Evolutionary conservation across 2,329 filamentous ascomycete species (phyloP).

Genomic region (Neopestalotiopsis clavispora): DNA sequence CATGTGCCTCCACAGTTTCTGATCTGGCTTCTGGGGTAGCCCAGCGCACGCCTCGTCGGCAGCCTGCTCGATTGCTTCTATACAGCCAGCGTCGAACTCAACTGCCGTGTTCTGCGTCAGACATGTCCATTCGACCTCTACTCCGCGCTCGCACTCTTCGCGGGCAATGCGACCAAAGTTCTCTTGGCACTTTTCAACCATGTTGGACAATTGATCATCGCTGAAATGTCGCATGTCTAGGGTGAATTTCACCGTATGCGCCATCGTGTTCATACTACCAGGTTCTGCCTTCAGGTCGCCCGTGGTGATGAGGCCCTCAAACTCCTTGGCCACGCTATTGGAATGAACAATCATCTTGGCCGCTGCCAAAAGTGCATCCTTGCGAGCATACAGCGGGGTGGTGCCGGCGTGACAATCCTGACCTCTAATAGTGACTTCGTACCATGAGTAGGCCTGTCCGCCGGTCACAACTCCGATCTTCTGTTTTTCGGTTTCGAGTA

Average conservation of each 20-base stretch:
- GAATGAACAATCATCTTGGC: background rate
- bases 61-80: slow-evolving; percentile 58
- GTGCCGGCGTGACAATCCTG: slow-evolving; percentile 75
- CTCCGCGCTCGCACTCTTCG: slow-evolving; percentile 48
- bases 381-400: slow-evolving; percentile 68
- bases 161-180: slow-evolving; percentile 62
- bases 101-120: background rate
- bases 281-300: background rate
- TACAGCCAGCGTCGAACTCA: slow-evolving; percentile 58
- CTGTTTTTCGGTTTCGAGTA: slow-evolving; percentile 68
- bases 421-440: slow-evolving; percentile 68
- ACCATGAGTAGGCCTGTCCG: slow-evolving; percentile 78
- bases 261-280: background rate
- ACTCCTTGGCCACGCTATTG: background rate
- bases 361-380: slow-evolving; percentile 71
- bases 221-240: slow-evolving; percentile 57
- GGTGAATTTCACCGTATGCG: background rate
- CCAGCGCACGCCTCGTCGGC: too few species aligned
- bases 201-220: slow-evolving; percentile 51
- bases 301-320: background rate
- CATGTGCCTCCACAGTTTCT: slow-evolving; percentile 41
- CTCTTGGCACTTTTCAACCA: too few species aligned
- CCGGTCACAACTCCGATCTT: slow-evolving; percentile 74
- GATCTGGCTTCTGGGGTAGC: slow-evolving; percentile 45
- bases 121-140: background rate